These are phyloP conservation scores for Botryotinia convoluta DNA, from an alignment of 2,329 filamentous ascomycete genomes.

Conservation along the genomic window DNA sequence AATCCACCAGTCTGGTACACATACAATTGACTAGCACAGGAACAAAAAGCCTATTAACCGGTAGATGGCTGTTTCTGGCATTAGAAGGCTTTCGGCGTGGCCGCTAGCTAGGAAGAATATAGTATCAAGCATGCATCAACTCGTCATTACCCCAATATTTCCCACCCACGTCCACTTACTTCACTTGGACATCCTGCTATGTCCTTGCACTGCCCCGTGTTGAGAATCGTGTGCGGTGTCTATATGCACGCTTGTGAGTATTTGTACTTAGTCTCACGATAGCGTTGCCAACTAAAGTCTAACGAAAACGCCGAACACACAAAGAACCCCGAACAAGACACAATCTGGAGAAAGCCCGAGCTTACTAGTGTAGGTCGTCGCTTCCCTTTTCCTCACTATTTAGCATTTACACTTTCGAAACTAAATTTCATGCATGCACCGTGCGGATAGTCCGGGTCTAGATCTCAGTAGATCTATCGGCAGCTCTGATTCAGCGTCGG, in stretches of 20 bases:
- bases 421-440: neutral
- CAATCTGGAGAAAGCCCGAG: neutral
- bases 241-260: neutral
- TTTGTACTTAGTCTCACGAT: neutral
- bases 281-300: neutral
- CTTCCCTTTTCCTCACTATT: neutral
- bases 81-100: neutral
- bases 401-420: neutral
- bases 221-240: neutral
- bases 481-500: neutral
- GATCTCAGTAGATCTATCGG: neutral
- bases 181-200: neutral
- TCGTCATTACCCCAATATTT: neutral
- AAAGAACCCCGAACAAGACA: too few species aligned
- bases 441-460: neutral
- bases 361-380: neutral
- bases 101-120: neutral
- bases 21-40: neutral
- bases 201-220: neutral
- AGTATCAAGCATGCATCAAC: neutral
- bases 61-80: constrained; percentile 2
- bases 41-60: constrained; percentile 1
- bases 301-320: neutral
- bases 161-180: neutral
- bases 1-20: neutral